phyloP scores from a whole-genome alignment of 306 rosid species.

The Pyrus betulifolia region DNA sequence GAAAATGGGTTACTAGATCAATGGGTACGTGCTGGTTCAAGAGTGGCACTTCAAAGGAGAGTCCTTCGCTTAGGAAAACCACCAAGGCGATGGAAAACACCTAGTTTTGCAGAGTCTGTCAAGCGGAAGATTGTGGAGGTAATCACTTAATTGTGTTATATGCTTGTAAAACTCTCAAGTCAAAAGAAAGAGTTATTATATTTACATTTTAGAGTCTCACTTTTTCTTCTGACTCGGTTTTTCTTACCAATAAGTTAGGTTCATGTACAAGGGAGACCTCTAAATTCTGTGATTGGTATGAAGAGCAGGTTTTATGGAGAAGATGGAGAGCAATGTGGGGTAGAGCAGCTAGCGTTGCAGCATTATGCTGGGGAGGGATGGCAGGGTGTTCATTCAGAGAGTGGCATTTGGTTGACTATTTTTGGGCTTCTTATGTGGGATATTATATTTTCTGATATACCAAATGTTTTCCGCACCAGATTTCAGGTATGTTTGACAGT shows the following conservation, averaged over 20 bases:
- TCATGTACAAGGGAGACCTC: constrained; percentile 72
- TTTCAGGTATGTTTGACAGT: constrained; percentile 60
- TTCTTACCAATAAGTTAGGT: constrained; percentile 44
- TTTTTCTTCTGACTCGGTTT: not conserved
- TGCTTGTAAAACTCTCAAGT: not conserved
- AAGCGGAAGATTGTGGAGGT: constrained; percentile 81
- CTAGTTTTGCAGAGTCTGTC: constrained; percentile 58
- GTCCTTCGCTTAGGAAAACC: constrained; percentile 87
- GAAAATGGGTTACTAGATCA: constrained; percentile 70
- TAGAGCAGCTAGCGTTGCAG: constrained; percentile 81
- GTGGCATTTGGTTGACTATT: constrained; percentile 90
- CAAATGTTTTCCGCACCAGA: constrained; percentile 75
- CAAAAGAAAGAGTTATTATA: not conserved
- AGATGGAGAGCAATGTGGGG: constrained; percentile 86
- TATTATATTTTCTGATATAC: constrained; percentile 60
- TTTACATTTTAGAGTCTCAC: not conserved
- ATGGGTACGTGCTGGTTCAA: constrained; percentile 90
- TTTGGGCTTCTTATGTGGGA: constrained; percentile 98
- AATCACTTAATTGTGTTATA: constrained; percentile 6
- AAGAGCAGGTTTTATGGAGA: constrained; percentile 91
- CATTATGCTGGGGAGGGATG: constrained; percentile 75
- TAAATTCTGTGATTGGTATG: constrained; percentile 59
- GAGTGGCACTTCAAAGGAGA: constrained; percentile 82
- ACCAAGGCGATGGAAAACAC: constrained; percentile 91
- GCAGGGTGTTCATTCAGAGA: constrained; percentile 91